Base-by-base conservation (phyloP, 2,329 filamentous ascomycete genomes). In the Tolypocladium amazonense region DNA sequence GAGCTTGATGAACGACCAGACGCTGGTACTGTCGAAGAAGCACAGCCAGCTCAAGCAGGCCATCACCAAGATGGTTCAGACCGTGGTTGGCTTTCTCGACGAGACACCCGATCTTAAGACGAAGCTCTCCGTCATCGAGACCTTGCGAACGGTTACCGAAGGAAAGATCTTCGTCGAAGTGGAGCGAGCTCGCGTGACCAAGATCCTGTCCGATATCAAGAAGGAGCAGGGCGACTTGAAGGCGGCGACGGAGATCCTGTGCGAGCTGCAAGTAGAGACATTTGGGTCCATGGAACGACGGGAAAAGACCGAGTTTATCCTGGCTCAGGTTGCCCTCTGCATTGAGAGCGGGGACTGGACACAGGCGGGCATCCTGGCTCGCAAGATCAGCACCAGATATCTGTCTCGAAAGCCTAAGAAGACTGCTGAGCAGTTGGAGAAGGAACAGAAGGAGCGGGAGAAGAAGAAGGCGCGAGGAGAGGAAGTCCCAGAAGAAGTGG, bases 101-200 rank as follows among this genome's bases (percentile, higher is more conserved):
- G 85, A 89, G 55, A 92, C 92, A 27, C 92, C 94, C 39, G 88
- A 85, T 69, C 71, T 90, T 62, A 92, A 97, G 67, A 92, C 86
- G 41, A 99, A 97, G 79, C 81, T 99, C 60, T 88, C 90, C 27
- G 86, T 96, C 61, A 99, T 99, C 70, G 93, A 99, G 77, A 95
- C 93, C 1, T 76, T 99, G 69, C 86, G 94, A 68, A 97, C 93
- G 50, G 93, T 99, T 56, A 99, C 94, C 11, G 94, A 99, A 77
- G 94, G 94, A 77, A 99, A 99, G 88, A 99, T 99, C 73, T 99
- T 99, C 70, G 93, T 99, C 68, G 94, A 99, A 80, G 94, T 99
- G 58, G 94, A 99, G 81, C 88, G 94, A 66, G 94, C 94, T 65
- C 89, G 94, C 66, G 88, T 99, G 62, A 99, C 94, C 68, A 91